A percentile compares a stretch with the other conserved stretches of the same genome.
These are phyloP conservation scores for Abrus precatorius DNA, from an alignment of 306 rosid species.

Conservation along the genomic window DNA sequence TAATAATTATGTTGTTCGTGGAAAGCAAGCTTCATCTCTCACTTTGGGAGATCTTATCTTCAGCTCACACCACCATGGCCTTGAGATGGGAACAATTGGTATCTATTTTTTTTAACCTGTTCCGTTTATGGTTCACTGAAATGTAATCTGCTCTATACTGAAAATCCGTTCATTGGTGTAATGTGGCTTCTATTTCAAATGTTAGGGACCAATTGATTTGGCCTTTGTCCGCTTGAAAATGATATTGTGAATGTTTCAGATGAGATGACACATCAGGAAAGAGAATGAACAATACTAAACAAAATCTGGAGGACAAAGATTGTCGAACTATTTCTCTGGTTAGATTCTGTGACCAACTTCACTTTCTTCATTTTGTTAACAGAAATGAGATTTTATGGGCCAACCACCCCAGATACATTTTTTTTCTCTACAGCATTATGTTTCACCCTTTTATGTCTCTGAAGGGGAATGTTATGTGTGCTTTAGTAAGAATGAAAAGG, in stretches of 20 bases:
- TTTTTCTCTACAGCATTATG: background rate
- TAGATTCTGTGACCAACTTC: slow-evolving; percentile 25
- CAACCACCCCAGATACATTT: background rate
- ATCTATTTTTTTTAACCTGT: slow-evolving; percentile 10
- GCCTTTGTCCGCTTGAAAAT: slow-evolving; percentile 30
- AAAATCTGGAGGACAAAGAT: slow-evolving; percentile 11
- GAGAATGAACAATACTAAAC: slow-evolving; percentile 11
- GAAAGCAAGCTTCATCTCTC: slow-evolving; percentile 32
- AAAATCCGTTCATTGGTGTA: slow-evolving; percentile 16
- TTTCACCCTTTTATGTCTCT: background rate
- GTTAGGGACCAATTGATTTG: slow-evolving; percentile 1
- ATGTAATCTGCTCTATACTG: background rate
- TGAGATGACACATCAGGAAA: slow-evolving; percentile 19
- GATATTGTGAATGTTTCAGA: background rate
- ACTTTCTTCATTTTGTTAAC: slow-evolving; percentile 20
- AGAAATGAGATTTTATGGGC: background rate
- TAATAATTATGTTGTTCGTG: background rate
- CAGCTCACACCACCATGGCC: slow-evolving; percentile 5
- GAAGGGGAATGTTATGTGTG: background rate
- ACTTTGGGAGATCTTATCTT: slow-evolving; percentile 20
- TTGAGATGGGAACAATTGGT: slow-evolving; percentile 27
- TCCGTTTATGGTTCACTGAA: background rate
- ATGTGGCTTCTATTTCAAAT: slow-evolving; percentile 33
- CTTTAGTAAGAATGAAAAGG: background rate
- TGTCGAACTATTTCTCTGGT: slow-evolving; percentile 32